Conservation (phyloP, 306 rosid genomes). For the Cucurbita argyrosperma region DNA sequence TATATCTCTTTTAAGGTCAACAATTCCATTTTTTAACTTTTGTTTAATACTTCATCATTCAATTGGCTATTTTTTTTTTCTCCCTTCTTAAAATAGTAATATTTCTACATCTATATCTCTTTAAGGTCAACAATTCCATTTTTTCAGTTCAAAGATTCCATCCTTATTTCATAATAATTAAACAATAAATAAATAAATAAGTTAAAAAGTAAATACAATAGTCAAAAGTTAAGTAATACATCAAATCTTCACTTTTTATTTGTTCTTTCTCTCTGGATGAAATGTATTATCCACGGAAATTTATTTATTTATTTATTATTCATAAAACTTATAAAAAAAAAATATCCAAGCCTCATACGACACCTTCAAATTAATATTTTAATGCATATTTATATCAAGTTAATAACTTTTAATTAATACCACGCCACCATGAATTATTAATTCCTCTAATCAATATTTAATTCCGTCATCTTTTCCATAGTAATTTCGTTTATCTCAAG, state of each 20-base stretch:
- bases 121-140: background rate
- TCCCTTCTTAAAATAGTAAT: too few species aligned
- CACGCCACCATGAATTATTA: background rate
- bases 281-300: too few species aligned
- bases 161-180: background rate
- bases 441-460: background rate
- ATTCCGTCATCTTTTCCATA: background rate
- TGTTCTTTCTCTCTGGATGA: background rate
- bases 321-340: background rate
- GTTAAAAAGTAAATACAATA: background rate
- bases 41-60: too few species aligned
- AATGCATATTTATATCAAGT: background rate
- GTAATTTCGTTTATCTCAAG: background rate
- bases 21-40: too few species aligned
- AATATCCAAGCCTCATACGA: background rate
- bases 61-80: too few species aligned
- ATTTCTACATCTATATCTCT: too few species aligned
- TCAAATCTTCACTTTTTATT: background rate
- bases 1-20: too few species aligned
- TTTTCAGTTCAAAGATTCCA: background rate
- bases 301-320: background rate
- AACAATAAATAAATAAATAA: background rate
- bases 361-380: background rate
- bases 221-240: background rate
- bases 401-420: too few species aligned